phyloP scores from a whole-genome alignment of 768 basidiomycete species.

The Podaxis mareebaensis region DNA sequence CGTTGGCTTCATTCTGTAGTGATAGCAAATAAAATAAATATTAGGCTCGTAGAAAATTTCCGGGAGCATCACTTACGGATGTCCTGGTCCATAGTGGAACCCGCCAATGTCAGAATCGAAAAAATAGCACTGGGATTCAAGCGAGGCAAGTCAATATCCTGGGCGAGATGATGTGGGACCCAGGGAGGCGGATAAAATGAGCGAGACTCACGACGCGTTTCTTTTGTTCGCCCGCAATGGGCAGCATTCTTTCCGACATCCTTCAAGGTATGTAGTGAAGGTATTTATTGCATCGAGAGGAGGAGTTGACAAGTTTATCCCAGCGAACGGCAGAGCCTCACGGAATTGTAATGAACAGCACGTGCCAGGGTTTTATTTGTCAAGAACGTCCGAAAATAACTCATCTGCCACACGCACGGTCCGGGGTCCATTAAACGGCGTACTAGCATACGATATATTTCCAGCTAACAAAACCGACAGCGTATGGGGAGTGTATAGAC shows the following conservation, averaged over 20 bases:
- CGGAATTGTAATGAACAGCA: constrained; percentile 12
- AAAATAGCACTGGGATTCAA: constrained; percentile 82
- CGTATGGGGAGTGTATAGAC: constrained; percentile 4
- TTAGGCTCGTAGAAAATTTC: neutral
- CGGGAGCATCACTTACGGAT: constrained; percentile 59
- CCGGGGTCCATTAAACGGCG: neutral
- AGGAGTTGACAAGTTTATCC: constrained; percentile 14
- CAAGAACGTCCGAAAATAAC: constrained; percentile 3
- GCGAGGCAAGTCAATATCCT: constrained; percentile 18
- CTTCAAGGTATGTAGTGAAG: constrained; percentile 17
- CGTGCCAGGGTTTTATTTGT: constrained; percentile 16
- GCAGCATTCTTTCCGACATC: constrained; percentile 55
- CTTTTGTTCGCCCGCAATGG: constrained; percentile 76
- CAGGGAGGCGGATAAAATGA: constrained; percentile 19
- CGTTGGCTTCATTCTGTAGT: constrained; percentile 89
- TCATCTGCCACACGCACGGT: neutral
- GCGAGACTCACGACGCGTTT: constrained; percentile 78
- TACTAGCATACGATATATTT: neutral
- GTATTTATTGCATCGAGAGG: constrained; percentile 14
- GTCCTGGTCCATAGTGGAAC: constrained; percentile 98
- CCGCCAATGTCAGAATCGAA: constrained; percentile 99
- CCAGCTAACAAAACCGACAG: neutral
- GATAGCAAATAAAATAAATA: constrained; percentile 22
- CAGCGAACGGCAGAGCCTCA: constrained; percentile 11
- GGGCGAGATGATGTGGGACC: constrained; percentile 12